Evolutionary conservation across 176 grass and related monocot species (phyloP).

Genomic region (Musa acuminata): DNA sequence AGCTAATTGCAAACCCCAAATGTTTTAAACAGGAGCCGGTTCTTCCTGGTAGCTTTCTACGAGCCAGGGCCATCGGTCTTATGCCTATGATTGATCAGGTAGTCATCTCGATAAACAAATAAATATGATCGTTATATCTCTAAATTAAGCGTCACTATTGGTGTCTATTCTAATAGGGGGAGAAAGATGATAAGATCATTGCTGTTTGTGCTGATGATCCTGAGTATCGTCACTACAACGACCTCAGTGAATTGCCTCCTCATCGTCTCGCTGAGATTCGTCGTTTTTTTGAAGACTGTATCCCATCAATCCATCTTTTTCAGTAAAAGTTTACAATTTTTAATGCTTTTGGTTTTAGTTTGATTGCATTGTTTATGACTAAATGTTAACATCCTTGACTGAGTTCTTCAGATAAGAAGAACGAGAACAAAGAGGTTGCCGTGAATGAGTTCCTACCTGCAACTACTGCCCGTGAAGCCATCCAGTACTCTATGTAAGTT

Average conservation of each 20-base stretch:
- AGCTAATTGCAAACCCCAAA: neutral
- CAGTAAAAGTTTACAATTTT: neutral
- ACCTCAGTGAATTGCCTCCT: slow-evolving; percentile 33
- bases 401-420: slow-evolving; percentile 30
- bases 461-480: slow-evolving; percentile 25
- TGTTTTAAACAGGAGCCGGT: slow-evolving; percentile 25
- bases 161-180: slow-evolving; percentile 18
- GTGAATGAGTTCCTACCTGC: slow-evolving; percentile 31
- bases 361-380: neutral
- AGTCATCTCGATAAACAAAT: neutral
- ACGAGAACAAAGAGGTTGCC: slow-evolving; percentile 36
- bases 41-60: slow-evolving; percentile 34
- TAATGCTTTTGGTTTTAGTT: neutral
- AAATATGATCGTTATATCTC: neutral
- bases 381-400: slow-evolving; percentile 6
- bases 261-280: slow-evolving; percentile 39
- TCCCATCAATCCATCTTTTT: neutral
- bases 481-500: slow-evolving; percentile 34
- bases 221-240: slow-evolving; percentile 36
- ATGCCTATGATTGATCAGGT: slow-evolving; percentile 49
- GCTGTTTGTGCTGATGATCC: slow-evolving; percentile 42
- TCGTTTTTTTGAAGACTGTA: slow-evolving; percentile 46
- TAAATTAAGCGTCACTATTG: neutral
- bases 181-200: slow-evolving; percentile 43
- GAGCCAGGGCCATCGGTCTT: slow-evolving; percentile 36